A percentile compares a stretch with the other conserved stretches of the same genome.
phyloP scores from a whole-genome alignment of 2,329 filamentous ascomycete genomes.

The Sordariomycetes sp. region DNA sequence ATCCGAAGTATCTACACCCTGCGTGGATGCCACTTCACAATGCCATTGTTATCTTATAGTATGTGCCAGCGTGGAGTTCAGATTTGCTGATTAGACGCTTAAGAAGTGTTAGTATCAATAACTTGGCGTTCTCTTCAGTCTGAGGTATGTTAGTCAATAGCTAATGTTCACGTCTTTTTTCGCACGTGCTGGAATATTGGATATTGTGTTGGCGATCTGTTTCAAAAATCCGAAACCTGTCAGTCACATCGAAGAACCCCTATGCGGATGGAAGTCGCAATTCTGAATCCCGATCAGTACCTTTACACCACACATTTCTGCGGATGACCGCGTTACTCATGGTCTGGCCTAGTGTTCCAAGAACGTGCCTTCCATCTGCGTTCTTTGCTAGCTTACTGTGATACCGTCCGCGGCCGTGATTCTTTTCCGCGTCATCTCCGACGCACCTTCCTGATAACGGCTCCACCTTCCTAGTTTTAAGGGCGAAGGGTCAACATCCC shows the following conservation, averaged over 20 bases:
- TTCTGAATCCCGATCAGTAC: background rate
- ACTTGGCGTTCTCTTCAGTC: background rate
- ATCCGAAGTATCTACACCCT: background rate
- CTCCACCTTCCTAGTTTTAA: background rate
- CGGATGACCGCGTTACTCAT: background rate
- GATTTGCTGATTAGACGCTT: background rate
- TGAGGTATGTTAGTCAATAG: background rate
- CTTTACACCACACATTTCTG: background rate
- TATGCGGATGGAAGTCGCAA: too few species aligned
- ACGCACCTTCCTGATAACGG: background rate
- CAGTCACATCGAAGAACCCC: too few species aligned
- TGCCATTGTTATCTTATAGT: background rate
- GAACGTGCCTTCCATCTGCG: background rate
- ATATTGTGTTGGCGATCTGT: background rate
- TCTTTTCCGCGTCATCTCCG: background rate
- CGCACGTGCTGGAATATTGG: background rate
- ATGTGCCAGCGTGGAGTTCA: background rate
- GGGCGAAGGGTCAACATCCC: background rate
- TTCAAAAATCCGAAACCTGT: background rate
- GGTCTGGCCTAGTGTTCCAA: background rate
- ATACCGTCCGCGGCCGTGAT: background rate
- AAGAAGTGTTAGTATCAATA: background rate
- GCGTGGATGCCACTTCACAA: background rate
- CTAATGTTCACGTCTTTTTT: background rate
- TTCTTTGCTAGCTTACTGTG: background rate